Evolutionary conservation across 345 rosid species (phyloP), one percentile per base, ranked within the genome.

Genomic region (Heritiera littoralis): DNA sequence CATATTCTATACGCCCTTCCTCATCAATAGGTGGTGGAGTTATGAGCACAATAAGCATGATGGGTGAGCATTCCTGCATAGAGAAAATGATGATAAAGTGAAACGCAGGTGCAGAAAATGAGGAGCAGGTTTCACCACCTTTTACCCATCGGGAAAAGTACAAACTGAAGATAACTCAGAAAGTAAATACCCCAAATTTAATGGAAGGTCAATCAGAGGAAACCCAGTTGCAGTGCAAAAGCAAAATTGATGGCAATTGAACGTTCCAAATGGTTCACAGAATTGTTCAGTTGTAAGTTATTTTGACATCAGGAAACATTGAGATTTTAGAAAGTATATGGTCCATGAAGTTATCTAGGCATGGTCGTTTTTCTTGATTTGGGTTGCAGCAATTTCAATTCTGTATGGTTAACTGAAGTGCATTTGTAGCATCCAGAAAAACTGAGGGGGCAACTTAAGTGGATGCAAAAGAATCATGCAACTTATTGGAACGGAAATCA

Each of bases 11-110:
- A 9, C 94, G 92, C 38, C 94, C 92, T 71, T 83, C 86, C 82
- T 87, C 97, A 63, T 92, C 92, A n/a, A 93, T 45, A 18, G 99
- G 97, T 20, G 99, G 98, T 63, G 98, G 97, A 75, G 98, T 87
- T 55, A 95, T 87, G 64, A 95, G 97, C 84, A 90, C 92, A 52
- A 95, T 79, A 5, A 90, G 82, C 93, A 92, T 90, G 55, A 90
- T 82, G 45, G 97, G 88, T 13, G 92, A 89, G 78, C 91, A 86
- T 81, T 86, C 82, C 99, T 93, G 86, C 77, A 23, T 78, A 79
- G 75, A 81, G 81, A 77, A 67, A 77, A 1, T 13, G 60, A 66
- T 46, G 28, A 23, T 23, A 73, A 23, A 61, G 69, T 69, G 28
- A 80, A 46, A 75, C 80, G n/a, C 11, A 23, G 28, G 28, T 23